These are phyloP conservation scores for Closterium sp. DNA, from an alignment of 139 green algal species.

Conservation along the genomic window DNA sequence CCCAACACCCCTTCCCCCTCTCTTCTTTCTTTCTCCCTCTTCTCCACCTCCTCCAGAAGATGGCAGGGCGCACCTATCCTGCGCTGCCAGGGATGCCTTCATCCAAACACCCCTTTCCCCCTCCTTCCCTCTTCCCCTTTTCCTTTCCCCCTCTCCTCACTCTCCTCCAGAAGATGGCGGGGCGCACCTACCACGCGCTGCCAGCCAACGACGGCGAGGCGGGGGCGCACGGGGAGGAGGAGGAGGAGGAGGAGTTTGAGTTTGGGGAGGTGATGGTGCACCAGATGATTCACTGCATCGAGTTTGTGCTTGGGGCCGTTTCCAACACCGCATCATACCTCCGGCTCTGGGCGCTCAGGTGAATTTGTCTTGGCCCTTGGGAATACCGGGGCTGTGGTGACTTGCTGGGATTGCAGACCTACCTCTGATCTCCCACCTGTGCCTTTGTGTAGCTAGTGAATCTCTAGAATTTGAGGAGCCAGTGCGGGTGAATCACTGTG, in stretches of 20 bases:
- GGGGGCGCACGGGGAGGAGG: background rate
- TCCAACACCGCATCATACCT: conserved; percentile 99
- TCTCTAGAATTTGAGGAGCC: too few relatives aligned
- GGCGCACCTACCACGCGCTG: conserved; percentile 48
- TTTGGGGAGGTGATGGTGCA: conserved; percentile 86
- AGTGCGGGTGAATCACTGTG: too few relatives aligned
- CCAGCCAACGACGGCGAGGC: background rate
- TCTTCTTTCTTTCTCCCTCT: background rate
- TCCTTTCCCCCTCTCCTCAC: too few relatives aligned
- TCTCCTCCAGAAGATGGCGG: conserved; percentile 20
- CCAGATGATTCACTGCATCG: conserved; percentile 97
- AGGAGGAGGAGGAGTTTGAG: conserved; percentile 86
- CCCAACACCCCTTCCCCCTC: background rate
- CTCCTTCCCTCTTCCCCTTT: background rate
- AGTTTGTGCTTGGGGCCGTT: conserved; percentile 98
- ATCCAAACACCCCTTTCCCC: background rate
- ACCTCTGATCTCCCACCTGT: background rate
- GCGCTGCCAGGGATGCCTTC: too few relatives aligned
- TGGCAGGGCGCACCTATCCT: background rate
- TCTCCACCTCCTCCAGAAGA: background rate
- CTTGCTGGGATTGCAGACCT: too few relatives aligned
- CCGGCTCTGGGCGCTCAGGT: conserved; percentile 90
- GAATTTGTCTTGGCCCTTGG: background rate
- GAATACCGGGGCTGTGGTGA: too few relatives aligned
- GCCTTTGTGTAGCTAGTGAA: too few relatives aligned